Conservation (phyloP, 2,329 filamentous ascomycete genomes). For the Sclerotinia borealis region DNA sequence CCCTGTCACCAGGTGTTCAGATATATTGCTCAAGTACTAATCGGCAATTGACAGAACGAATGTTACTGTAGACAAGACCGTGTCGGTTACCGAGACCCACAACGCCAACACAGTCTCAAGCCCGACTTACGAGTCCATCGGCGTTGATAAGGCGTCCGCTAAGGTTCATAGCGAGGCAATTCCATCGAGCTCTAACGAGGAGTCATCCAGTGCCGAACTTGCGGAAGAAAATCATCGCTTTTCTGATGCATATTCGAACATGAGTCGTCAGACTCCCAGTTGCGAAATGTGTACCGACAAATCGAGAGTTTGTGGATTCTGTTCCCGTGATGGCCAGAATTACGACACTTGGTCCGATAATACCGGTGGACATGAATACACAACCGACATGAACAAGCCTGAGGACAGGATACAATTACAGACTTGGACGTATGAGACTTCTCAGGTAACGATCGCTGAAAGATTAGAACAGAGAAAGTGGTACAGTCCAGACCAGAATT, state of each 20-base stretch:
- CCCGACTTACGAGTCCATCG: background rate
- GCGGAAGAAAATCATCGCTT: background rate
- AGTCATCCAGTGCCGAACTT: background rate
- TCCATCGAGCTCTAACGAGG: background rate
- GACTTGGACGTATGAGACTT: background rate
- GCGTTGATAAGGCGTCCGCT: background rate
- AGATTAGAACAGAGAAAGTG: constrained; percentile 8
- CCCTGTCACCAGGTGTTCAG: background rate
- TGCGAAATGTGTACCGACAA: background rate
- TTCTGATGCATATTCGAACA: background rate
- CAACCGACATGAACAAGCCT: background rate
- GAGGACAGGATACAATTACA: background rate
- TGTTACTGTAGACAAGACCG: background rate
- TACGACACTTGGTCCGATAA: constrained; percentile 3
- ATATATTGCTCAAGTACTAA: background rate
- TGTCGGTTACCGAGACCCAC: background rate
- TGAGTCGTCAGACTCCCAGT: background rate
- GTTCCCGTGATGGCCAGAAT: background rate
- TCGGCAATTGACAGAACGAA: background rate
- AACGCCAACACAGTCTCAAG: background rate
- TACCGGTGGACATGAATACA: constrained; percentile 1
- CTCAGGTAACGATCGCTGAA: constrained; percentile 1
- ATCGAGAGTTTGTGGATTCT: background rate
- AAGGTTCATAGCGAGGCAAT: background rate
- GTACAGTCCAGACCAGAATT: background rate